phyloP scores from a whole-genome alignment of 148 eudicot species.

The Selenicereus undatus region DNA sequence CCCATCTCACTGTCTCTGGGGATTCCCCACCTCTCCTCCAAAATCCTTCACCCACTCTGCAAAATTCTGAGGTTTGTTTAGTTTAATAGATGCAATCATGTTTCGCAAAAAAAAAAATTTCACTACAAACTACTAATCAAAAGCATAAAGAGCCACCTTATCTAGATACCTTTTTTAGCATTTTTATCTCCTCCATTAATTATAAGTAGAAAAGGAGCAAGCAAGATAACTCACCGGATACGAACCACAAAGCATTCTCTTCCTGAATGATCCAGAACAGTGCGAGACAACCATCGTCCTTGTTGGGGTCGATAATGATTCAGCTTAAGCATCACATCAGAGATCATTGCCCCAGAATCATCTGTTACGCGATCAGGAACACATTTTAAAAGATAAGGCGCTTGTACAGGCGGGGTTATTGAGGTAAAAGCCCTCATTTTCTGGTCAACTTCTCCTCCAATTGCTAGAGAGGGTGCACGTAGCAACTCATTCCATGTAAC shows the following conservation, averaged over 20 bases:
- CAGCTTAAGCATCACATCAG: conserved; percentile 73
- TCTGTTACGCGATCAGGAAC: conserved; percentile 90
- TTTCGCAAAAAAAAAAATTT: not conserved
- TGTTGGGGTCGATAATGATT: conserved; percentile 89
- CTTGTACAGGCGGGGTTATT: conserved; percentile 91
- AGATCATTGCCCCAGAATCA: conserved; percentile 94
- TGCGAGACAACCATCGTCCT: conserved; percentile 92
- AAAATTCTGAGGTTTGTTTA: not conserved
- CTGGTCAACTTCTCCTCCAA: conserved; percentile 48
- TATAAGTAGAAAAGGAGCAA: not conserved
- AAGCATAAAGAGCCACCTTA: not conserved
- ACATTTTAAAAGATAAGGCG: conserved; percentile 76
- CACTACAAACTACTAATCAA: not conserved
- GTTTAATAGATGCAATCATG: not conserved
- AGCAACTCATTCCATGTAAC: conserved; percentile 74
- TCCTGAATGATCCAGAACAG: conserved; percentile 85
- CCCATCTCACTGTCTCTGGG: conserved; percentile 73
- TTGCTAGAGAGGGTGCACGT: conserved; percentile 70
- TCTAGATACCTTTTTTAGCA: not conserved
- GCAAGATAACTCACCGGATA: conserved; percentile 47
- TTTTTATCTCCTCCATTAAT: not conserved
- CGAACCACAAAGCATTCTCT: conserved; percentile 87
- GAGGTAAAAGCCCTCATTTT: conserved; percentile 55
- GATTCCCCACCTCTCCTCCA: conserved; percentile 95
- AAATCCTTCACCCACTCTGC: conserved; percentile 76